Evolutionary conservation across 306 rosid genomes (phyloP).

Genomic region (Sechiopsis laciniata): DNA sequence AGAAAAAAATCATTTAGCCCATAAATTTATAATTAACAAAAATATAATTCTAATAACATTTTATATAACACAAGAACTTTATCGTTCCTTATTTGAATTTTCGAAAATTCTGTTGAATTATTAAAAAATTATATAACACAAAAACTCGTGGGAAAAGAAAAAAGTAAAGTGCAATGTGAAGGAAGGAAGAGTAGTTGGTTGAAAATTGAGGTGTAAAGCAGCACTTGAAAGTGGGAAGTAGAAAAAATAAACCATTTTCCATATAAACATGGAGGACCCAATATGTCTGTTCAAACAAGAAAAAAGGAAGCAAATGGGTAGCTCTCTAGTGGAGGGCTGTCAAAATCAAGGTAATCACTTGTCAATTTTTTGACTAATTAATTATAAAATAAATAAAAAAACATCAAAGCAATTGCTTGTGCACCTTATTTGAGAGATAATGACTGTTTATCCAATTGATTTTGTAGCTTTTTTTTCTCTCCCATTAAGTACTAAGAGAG

Average conservation of each 20-base stretch:
- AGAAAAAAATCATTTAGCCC: neutral
- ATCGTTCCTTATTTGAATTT: no score
- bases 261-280: constrained; percentile 11
- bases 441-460: constrained; percentile 8
- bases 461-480: neutral
- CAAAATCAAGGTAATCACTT: constrained; percentile 19
- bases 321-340: constrained; percentile 18
- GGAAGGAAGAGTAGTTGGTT: neutral
- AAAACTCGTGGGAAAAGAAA: neutral
- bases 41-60: no score
- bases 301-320: constrained; percentile 16
- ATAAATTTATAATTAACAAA: no score
- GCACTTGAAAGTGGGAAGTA: constrained; percentile 5
- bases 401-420: neutral
- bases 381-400: neutral
- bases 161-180: neutral
- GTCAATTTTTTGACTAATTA: constrained; percentile 5
- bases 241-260: neutral
- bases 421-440: constrained; percentile 10
- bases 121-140: no score
- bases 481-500: neutral
- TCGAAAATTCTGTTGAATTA: no score
- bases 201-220: neutral
- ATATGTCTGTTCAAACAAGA: neutral
- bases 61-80: no score